phyloP scores from a whole-genome alignment of 495 filamentous ascomycete genomes.

The Apodospora peruviana region DNA sequence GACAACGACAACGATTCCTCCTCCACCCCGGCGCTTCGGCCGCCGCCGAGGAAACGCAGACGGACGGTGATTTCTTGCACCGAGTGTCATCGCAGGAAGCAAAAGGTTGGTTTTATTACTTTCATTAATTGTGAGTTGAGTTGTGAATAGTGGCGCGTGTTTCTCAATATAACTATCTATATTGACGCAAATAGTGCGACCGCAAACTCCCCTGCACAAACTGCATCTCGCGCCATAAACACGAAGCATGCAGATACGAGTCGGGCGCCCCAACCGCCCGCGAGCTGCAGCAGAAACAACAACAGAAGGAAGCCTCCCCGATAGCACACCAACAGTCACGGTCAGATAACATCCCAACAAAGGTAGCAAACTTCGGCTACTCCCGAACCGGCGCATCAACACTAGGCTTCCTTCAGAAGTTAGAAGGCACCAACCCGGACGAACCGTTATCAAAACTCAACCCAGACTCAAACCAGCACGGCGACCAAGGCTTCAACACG shows the following conservation, averaged over 20 bases:
- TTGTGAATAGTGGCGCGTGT: no score
- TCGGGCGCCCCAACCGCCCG: slow-evolving; percentile 41
- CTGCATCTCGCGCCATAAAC: slow-evolving; percentile 48
- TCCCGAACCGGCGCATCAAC: slow-evolving; percentile 38
- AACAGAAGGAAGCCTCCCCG: no score
- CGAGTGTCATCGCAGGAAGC: slow-evolving; percentile 59
- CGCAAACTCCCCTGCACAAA: slow-evolving; percentile 57
- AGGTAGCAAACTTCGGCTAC: slow-evolving; percentile 43
- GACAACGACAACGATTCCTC: background rate
- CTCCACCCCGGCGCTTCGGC: background rate
- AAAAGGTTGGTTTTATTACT: slow-evolving; percentile 47
- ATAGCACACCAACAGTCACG: no score
- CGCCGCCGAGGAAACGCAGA: slow-evolving; percentile 44
- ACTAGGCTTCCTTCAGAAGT: slow-evolving; percentile 45
- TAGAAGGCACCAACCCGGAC: slow-evolving; percentile 30
- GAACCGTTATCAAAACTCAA: slow-evolving; percentile 9
- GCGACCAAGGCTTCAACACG: slow-evolving; percentile 9
- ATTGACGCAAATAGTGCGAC: slow-evolving; percentile 42
- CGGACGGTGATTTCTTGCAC: slow-evolving; percentile 57
- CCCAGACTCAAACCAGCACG: slow-evolving; percentile 1
- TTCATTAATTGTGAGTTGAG: no score
- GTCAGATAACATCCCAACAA: slow-evolving; percentile 16
- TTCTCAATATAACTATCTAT: background rate
- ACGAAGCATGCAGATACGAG: slow-evolving; percentile 45
- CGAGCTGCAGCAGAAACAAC: slow-evolving; percentile 10